Conservation (phyloP, 148 eudicot genomes). For the Nyssa sinensis region DNA sequence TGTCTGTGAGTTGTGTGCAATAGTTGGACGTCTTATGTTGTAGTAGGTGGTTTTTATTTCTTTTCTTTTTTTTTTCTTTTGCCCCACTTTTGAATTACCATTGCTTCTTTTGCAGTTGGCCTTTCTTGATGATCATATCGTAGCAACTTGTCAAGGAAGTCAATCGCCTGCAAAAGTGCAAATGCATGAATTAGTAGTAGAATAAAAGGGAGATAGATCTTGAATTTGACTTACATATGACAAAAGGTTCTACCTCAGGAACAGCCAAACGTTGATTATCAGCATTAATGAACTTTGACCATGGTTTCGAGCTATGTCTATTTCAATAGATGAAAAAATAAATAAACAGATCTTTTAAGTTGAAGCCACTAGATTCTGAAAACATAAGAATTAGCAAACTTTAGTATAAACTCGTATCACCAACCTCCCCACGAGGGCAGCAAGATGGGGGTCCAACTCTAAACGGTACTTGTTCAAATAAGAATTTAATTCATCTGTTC, state of each 20-base stretch:
- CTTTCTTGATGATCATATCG: slow-evolving; percentile 91
- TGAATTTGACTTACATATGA: not conserved
- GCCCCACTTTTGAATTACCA: too few relatives aligned
- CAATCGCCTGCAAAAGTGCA: slow-evolving; percentile 59
- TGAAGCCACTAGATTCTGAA: not conserved
- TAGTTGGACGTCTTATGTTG: not conserved
- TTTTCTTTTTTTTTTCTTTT: too few relatives aligned
- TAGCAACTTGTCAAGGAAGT: slow-evolving; percentile 87
- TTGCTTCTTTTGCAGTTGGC: slow-evolving; percentile 96
- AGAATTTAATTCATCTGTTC: slow-evolving; percentile 74
- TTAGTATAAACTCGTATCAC: slow-evolving; percentile 3
- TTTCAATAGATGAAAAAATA: slow-evolving; percentile 15
- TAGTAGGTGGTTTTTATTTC: slow-evolving; percentile 8
- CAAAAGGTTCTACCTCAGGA: slow-evolving; percentile 56
- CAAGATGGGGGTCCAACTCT: slow-evolving; percentile 77
- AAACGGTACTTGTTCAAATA: slow-evolving; percentile 74
- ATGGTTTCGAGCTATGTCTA: slow-evolving; percentile 87
- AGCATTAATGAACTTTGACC: slow-evolving; percentile 74
- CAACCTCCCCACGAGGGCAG: slow-evolving; percentile 86
- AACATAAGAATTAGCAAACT: not conserved
- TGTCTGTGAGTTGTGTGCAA: not conserved
- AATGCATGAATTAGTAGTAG: not conserved
- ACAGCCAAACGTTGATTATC: slow-evolving; percentile 91
- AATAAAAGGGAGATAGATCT: not conserved
- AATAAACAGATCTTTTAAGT: not conserved